A percentile compares a stretch with the other conserved stretches of the same genome.
Evolutionary conservation across 2,329 filamentous ascomycete genomes (phyloP).

Genomic region (Phaeophleospora eucalypticola): DNA sequence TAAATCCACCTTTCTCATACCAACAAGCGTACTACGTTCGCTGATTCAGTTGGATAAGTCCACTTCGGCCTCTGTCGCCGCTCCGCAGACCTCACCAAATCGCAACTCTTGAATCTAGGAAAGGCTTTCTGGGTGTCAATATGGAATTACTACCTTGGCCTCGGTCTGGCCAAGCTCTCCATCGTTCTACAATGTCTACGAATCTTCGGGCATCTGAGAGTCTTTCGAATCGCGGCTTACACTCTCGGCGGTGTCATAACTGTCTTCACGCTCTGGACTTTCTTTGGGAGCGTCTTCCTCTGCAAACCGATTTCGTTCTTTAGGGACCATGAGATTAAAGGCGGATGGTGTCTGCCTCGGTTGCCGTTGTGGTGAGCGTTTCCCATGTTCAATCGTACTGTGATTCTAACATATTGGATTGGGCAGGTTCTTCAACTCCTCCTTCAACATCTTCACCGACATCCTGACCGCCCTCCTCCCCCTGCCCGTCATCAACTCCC

Average conservation of each 20-base stretch:
- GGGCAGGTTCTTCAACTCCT: constrained; percentile 25
- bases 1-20: too few species aligned
- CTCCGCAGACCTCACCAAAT: constrained; percentile 10
- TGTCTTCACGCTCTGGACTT: constrained; percentile 8
- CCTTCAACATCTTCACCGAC: constrained; percentile 33
- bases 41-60: constrained; percentile 11
- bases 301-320: constrained; percentile 6
- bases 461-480: constrained; percentile 31
- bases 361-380: too few species aligned
- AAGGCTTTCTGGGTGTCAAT: constrained; percentile 18
- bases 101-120: constrained; percentile 5
- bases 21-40: too few species aligned
- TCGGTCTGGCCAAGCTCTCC: constrained; percentile 18
- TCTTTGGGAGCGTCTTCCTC: constrained; percentile 7
- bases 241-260: background rate
- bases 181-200: constrained; percentile 19
- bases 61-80: constrained; percentile 18
- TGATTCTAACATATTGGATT: too few species aligned
- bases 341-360: too few species aligned
- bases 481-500: constrained; percentile 20
- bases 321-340: constrained; percentile 5
- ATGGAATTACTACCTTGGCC: constrained; percentile 14
- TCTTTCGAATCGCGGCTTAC: constrained; percentile 11
- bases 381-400: too few species aligned
- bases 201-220: constrained; percentile 18